Conservation (phyloP, 306 rosid genomes). For the Quercus dentata region DNA sequence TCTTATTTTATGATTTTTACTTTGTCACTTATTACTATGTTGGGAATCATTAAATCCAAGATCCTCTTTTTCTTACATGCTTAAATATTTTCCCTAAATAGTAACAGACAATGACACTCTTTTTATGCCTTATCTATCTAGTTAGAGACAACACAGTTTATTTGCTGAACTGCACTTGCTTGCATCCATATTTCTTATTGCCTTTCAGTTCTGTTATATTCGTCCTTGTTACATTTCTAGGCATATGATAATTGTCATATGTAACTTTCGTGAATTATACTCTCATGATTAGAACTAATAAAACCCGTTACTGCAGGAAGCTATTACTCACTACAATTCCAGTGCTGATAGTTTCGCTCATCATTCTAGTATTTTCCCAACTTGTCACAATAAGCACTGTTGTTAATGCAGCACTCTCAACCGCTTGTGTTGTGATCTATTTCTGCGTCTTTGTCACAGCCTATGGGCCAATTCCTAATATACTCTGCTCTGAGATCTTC, state of each 20-base stretch:
- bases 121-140: no score
- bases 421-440: constrained; percentile 53
- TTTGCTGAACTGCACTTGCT: no score
- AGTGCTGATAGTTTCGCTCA: constrained; percentile 52
- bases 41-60: not conserved
- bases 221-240: no score
- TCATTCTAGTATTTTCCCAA: constrained; percentile 47
- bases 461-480: constrained; percentile 79
- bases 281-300: not conserved
- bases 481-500: constrained; percentile 74
- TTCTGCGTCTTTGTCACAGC: constrained; percentile 70
- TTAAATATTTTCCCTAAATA: no score
- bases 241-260: no score
- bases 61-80: no score
- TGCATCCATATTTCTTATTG: no score
- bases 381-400: constrained; percentile 37
- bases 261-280: not conserved
- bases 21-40: not conserved
- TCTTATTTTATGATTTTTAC: not conserved
- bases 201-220: no score
- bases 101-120: no score
- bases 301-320: constrained; percentile 40
- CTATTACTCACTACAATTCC: constrained; percentile 68
- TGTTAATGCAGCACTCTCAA: constrained; percentile 57
- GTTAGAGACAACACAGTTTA: no score